phyloP scores from a whole-genome alignment of 371 early-diverging fungal species.

The Syncephalastrum monosporum region DNA sequence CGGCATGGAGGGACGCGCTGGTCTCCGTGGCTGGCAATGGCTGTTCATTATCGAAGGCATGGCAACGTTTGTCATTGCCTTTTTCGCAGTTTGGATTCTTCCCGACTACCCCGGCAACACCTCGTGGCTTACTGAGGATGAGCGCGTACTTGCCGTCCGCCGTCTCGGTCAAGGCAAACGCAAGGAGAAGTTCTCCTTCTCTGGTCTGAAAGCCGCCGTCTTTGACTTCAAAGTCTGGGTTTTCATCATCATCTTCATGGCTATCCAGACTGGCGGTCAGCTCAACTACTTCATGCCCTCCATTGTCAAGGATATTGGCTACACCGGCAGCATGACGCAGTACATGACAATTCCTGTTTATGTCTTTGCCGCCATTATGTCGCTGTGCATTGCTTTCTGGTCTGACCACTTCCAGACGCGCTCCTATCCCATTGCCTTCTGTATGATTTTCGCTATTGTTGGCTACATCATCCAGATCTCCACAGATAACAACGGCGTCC shows the following conservation, averaged over 20 bases:
- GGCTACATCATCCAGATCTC: constrained; percentile 17
- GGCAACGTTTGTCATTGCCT: constrained; percentile 19
- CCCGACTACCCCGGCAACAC: constrained; percentile 50
- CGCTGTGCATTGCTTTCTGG: constrained; percentile 10
- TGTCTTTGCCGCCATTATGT: constrained; percentile 12
- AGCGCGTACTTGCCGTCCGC: constrained; percentile 31
- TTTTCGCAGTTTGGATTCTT: constrained; percentile 23
- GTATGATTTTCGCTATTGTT: constrained; percentile 9
- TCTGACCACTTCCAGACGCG: constrained; percentile 15
- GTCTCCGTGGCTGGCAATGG: constrained; percentile 22
- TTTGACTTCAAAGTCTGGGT: constrained; percentile 16
- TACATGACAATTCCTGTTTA: constrained; percentile 21
- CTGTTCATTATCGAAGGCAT: constrained; percentile 18
- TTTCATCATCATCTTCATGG: constrained; percentile 17
- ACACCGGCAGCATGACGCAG: constrained; percentile 12
- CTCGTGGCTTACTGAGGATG: constrained; percentile 40
- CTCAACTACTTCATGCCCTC: constrained; percentile 16
- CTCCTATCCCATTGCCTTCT: constrained; percentile 7
- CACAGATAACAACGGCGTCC: constrained; percentile 6
- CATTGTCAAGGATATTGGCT: constrained; percentile 15
- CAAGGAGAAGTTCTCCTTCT: constrained; percentile 14
- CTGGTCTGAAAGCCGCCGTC: constrained; percentile 12
- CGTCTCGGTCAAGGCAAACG: constrained; percentile 23
- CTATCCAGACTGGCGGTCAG: constrained; percentile 17
- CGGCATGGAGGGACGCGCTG: constrained; percentile 14